Conservation (phyloP, 129 eudicot species). For the Arctium lappa region DNA sequence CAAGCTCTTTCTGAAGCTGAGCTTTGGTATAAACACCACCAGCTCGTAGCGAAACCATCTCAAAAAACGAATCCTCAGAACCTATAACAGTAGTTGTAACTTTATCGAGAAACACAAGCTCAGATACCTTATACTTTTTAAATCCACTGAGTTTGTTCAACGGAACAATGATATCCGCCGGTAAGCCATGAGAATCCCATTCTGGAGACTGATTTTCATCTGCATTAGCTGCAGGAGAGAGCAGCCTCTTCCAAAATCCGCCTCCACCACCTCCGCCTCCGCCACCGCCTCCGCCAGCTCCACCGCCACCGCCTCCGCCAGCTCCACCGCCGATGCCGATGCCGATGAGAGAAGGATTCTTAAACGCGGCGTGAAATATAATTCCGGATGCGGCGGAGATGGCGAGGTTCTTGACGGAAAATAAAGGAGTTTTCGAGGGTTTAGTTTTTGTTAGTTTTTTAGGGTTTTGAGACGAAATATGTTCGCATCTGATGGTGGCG, state of each 20-base stretch:
- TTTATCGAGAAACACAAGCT: constrained; percentile 50
- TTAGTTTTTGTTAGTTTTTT: constrained; percentile 20
- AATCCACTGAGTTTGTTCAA: constrained; percentile 64
- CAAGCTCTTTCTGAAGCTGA: constrained; percentile 85
- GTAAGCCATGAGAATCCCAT: constrained; percentile 80
- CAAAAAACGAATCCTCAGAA: constrained; percentile 70
- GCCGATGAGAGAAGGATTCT: constrained; percentile 7
- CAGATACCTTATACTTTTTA: constrained; percentile 74
- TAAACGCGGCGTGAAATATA: constrained; percentile 26
- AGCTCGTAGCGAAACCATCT: constrained; percentile 69
- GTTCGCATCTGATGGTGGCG: constrained; percentile 29
- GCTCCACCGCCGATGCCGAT: constrained; percentile 30
- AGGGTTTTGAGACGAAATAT: constrained; percentile 35
- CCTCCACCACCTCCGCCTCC: constrained; percentile 56
- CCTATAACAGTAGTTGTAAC: constrained; percentile 33
- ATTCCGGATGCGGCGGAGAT: constrained; percentile 36
- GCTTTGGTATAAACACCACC: constrained; percentile 72
- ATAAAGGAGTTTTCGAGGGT: constrained; percentile 1
- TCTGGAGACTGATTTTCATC: constrained; percentile 56
- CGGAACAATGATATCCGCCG: constrained; percentile 55
- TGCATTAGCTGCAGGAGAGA: constrained; percentile 49
- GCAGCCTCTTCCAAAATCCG: constrained; percentile 50
- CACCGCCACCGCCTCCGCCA: constrained; percentile 37
- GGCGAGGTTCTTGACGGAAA: constrained; percentile 25
- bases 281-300: constrained; percentile 39